phyloP scores from a whole-genome alignment of 2,329 filamentous ascomycete genomes.

The Alternaria ventricosa region DNA sequence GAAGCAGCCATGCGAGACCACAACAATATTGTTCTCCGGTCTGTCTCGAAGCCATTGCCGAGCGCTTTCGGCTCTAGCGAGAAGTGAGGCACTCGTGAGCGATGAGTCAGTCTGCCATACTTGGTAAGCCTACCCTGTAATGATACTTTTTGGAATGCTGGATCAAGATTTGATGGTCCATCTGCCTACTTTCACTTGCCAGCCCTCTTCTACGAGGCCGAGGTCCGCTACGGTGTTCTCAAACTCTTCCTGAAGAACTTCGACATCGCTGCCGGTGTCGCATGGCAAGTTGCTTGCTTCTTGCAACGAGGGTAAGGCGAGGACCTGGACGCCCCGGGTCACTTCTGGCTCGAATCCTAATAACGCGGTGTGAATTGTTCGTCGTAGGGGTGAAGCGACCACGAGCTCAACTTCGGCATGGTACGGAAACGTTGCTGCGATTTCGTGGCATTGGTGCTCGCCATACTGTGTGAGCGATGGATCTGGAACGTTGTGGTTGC shows the following conservation, averaged over 20 bases:
- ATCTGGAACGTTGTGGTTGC: neutral
- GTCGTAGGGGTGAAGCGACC: neutral
- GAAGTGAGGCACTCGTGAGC: neutral
- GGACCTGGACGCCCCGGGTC: neutral
- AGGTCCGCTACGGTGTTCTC: neutral
- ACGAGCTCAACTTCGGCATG: neutral
- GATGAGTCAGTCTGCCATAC: neutral
- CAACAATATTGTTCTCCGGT: neutral
- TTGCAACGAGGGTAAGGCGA: neutral
- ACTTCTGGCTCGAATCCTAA: neutral
- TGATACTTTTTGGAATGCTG: neutral
- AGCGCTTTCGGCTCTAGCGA: neutral
- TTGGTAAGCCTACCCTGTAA: neutral
- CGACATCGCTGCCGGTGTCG: neutral
- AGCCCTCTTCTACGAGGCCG: neutral
- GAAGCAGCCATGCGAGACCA: neutral
- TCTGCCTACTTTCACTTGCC: neutral
- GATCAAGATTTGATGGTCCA: neutral
- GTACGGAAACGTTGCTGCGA: neutral
- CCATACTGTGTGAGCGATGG: neutral
- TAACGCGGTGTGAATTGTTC: neutral
- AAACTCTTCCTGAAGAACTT: neutral
- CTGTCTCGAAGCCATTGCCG: neutral
- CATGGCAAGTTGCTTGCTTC: neutral
- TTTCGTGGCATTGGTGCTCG: neutral